phyloP scores from a whole-genome alignment of 495 filamentous ascomycete species.

The Penicillium bialowiezense region DNA sequence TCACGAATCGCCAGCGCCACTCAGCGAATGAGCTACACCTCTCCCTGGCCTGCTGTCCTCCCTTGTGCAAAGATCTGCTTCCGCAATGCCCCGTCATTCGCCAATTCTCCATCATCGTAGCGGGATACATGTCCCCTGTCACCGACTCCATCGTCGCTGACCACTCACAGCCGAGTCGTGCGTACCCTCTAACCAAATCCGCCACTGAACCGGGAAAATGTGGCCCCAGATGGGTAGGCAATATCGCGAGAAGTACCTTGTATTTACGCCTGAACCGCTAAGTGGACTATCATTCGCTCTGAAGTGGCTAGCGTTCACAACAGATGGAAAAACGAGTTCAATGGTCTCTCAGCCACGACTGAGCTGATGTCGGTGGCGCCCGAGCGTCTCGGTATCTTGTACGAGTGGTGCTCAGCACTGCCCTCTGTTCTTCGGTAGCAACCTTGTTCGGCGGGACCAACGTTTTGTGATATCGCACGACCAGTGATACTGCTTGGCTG shows the following conservation, averaged over 20 bases:
- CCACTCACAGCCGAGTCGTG: constrained; percentile 1
- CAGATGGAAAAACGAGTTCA: neutral
- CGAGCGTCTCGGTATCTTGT: neutral
- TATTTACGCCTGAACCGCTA: neutral
- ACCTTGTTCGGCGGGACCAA: constrained; percentile 1
- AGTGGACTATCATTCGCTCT: neutral
- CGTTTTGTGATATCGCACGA: neutral
- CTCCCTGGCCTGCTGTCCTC: neutral
- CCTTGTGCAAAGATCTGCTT: neutral
- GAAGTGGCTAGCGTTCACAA: neutral
- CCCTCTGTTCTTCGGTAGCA: neutral
- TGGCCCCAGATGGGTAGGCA: neutral
- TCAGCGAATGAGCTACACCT: neutral
- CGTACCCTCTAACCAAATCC: neutral
- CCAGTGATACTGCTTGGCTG: neutral
- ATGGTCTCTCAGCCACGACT: neutral
- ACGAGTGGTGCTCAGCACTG: neutral
- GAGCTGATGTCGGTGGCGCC: neutral
- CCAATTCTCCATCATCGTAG: neutral
- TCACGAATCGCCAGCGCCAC: neutral
- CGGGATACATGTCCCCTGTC: neutral
- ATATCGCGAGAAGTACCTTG: neutral
- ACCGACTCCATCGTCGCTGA: neutral
- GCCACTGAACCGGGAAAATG: neutral
- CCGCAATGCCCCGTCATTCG: neutral